A percentile compares a stretch with the other conserved stretches of the same genome.
These are phyloP conservation scores for Achaetomium macrosporum DNA, from an alignment of 2,329 filamentous ascomycete genomes.

Conservation along the genomic window DNA sequence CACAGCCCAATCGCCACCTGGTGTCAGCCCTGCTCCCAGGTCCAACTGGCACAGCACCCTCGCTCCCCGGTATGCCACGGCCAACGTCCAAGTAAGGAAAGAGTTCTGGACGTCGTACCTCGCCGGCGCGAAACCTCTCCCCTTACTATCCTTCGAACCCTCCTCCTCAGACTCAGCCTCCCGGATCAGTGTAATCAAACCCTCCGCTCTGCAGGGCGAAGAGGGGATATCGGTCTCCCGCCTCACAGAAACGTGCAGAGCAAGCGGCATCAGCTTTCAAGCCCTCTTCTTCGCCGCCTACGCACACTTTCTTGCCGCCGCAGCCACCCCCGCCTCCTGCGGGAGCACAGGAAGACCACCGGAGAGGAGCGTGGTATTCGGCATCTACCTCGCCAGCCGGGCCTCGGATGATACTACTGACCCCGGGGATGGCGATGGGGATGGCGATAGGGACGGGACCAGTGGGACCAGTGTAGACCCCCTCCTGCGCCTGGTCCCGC, in stretches of 20 bases:
- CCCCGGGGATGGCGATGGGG: no score
- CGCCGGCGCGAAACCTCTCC: slow-evolving; percentile 19
- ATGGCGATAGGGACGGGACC: slow-evolving; percentile 44
- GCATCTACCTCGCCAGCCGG: slow-evolving; percentile 79
- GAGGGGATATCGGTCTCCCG: slow-evolving; percentile 23
- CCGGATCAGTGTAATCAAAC: slow-evolving; percentile 37
- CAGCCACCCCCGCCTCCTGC: slow-evolving; percentile 9
- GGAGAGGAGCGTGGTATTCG: slow-evolving; percentile 52
- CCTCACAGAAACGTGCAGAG: slow-evolving; percentile 36
- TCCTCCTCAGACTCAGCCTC: background rate
- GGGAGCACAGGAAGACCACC: background rate
- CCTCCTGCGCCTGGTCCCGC: slow-evolving; percentile 72
- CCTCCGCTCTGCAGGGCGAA: slow-evolving; percentile 37
- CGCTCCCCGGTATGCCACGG: slow-evolving; percentile 9
- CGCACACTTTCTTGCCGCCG: slow-evolving; percentile 40
- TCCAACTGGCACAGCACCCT: slow-evolving; percentile 26
- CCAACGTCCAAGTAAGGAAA: slow-evolving; percentile 15
- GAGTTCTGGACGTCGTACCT: slow-evolving; percentile 42
- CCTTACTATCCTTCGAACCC: background rate
- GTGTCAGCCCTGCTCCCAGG: background rate
- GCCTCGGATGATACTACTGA: slow-evolving; percentile 25
- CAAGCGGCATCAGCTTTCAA: slow-evolving; percentile 60
- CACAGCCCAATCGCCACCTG: background rate
- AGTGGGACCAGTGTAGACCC: slow-evolving; percentile 50
- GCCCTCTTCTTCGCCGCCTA: slow-evolving; percentile 70